These are phyloP conservation scores for Hypoxylon sp. DNA, from an alignment of 2,329 filamentous ascomycete species.

Conservation along the genomic window DNA sequence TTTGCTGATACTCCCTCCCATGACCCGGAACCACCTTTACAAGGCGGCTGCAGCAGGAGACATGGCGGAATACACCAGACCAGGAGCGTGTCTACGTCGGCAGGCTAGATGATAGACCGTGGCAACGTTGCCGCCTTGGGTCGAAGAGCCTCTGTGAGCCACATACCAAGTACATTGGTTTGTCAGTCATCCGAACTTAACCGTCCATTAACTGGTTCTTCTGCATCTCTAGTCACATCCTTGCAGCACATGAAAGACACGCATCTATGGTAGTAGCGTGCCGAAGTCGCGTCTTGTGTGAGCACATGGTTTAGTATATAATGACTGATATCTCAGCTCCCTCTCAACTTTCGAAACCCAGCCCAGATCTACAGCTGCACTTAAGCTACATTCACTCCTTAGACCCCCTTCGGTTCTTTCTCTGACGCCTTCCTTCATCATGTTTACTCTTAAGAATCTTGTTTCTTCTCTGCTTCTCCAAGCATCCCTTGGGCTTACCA, in stretches of 20 bases:
- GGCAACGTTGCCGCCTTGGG: slow-evolving; percentile 43
- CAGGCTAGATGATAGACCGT: slow-evolving; percentile 20
- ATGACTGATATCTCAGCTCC: slow-evolving; percentile 14
- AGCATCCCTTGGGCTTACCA: slow-evolving; percentile 37
- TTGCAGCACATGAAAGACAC: slow-evolving; percentile 36
- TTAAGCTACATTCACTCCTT: slow-evolving; percentile 14
- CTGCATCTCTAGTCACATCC: slow-evolving; percentile 22
- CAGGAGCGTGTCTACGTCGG: slow-evolving; percentile 17
- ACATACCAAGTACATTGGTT: slow-evolving; percentile 21
- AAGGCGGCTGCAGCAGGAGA: slow-evolving; percentile 14
- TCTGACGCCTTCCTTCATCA: slow-evolving; percentile 25
- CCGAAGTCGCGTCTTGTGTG: slow-evolving; percentile 13
- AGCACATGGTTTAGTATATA: slow-evolving; percentile 23
- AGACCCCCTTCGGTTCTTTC: slow-evolving; percentile 11
- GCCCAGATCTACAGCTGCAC: slow-evolving; percentile 16
- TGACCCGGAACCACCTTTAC: slow-evolving; percentile 27
- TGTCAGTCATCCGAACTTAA: slow-evolving; percentile 13
- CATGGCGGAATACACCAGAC: slow-evolving; percentile 22
- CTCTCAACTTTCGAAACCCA: slow-evolving; percentile 12
- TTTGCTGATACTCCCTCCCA: slow-evolving; percentile 25
- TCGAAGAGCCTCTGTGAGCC: slow-evolving; percentile 19
- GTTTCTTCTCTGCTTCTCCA: slow-evolving; percentile 37
- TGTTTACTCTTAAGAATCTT: slow-evolving; percentile 40
- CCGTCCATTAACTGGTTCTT: slow-evolving; percentile 16
- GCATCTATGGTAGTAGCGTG: slow-evolving; percentile 5